Percentiles rank a stretch among this genome's conserved stretches.
phyloP scores from a whole-genome alignment of 148 eudicot species.

The Fagopyrum tataricum region DNA sequence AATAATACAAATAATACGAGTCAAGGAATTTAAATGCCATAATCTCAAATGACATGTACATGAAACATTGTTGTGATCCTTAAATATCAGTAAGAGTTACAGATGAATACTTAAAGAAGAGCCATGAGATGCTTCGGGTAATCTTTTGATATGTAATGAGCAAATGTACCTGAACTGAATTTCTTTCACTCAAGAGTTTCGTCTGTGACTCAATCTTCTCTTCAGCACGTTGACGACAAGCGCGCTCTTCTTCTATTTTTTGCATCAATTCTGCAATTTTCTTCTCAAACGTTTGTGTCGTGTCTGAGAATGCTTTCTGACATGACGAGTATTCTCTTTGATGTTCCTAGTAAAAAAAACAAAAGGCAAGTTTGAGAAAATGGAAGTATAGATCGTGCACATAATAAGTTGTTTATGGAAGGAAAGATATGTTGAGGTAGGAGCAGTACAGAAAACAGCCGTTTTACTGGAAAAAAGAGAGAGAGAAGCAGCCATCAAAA shows the following conservation, averaged over 20 bases:
- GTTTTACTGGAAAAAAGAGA: not conserved
- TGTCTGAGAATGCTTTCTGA: conserved; percentile 58
- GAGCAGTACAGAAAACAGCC: not conserved
- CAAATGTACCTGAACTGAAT: conserved; percentile 29
- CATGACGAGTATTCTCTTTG: conserved; percentile 45
- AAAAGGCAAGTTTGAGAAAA: conserved; percentile 2
- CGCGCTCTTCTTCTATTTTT: conserved; percentile 45
- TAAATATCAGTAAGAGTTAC: not conserved
- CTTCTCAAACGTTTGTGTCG: conserved; percentile 59
- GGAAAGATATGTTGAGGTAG: not conserved
- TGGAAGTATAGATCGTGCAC: not conserved
- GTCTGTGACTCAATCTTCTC: conserved; percentile 37
- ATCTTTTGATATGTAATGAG: conserved; percentile 1
- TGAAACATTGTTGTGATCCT: not conserved
- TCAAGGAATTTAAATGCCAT: not conserved
- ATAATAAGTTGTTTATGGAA: not conserved
- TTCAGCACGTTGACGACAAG: conserved; percentile 33
- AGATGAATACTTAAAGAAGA: not conserved
- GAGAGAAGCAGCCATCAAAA: not conserved
- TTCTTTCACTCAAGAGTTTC: conserved; percentile 31
- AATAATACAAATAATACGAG: too few species aligned
- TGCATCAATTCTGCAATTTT: conserved; percentile 41
- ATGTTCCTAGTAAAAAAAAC: conserved; percentile 38
- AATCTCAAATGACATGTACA: not conserved
- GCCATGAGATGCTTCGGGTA: not conserved